Evolutionary conservation across 768 basidiomycete species (phyloP).

Genomic region (Russula compacta): DNA sequence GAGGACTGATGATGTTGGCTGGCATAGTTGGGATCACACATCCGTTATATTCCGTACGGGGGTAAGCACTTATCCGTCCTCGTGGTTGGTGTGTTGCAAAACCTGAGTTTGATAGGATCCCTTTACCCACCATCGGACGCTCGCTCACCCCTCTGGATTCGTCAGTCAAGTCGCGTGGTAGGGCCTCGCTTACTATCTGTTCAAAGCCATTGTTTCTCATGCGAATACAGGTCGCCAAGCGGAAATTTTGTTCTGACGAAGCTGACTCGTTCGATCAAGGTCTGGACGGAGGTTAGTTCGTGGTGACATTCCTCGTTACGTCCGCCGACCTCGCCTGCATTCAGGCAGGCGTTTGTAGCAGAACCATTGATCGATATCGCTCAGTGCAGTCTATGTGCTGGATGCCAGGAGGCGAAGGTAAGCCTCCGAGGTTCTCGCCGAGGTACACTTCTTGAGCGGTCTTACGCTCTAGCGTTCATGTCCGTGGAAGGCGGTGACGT

Average conservation of each 20-base stretch:
- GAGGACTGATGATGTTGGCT: not conserved
- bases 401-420: slow-evolving; percentile 57
- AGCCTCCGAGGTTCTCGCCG: slow-evolving; percentile 14
- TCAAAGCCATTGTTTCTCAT: not conserved
- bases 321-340: slow-evolving; percentile 3
- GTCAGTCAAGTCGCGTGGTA: slow-evolving; percentile 72
- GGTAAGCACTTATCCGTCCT: slow-evolving; percentile 30
- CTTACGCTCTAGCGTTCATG: slow-evolving; percentile 43
- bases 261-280: slow-evolving; percentile 52
- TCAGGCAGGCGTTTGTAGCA: slow-evolving; percentile 60
- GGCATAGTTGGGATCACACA: slow-evolving; percentile 58
- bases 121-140: slow-evolving; percentile 48
- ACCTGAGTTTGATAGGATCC: slow-evolving; percentile 35
- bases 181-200: slow-evolving; percentile 5
- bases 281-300: slow-evolving; percentile 57
- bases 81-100: not conserved
- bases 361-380: slow-evolving; percentile 49
- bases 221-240: slow-evolving; percentile 47
- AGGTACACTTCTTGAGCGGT: not conserved
- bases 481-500: slow-evolving; percentile 60
- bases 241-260: slow-evolving; percentile 58
- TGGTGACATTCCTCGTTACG: not conserved
- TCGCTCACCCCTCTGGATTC: slow-evolving; percentile 64
- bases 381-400: slow-evolving; percentile 57
- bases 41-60: slow-evolving; percentile 58